Evolutionary conservation across 768 basidiomycete species (phyloP).

Genomic region (Suillus discolor): DNA sequence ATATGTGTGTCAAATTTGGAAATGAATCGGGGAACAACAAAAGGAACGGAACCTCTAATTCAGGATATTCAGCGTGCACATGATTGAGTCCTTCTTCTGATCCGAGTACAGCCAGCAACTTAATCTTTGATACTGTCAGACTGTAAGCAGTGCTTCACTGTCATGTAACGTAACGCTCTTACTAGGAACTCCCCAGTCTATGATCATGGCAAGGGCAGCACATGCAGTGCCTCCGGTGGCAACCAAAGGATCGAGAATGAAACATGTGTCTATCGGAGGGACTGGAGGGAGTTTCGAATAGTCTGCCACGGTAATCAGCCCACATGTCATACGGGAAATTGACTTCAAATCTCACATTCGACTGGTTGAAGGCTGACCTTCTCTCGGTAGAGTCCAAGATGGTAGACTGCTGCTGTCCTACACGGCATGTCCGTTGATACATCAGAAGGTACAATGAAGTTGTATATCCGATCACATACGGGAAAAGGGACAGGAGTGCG

Average conservation of each 20-base stretch:
- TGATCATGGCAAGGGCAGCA: conserved; percentile 85
- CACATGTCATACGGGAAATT: neutral
- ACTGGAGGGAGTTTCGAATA: conserved; percentile 85
- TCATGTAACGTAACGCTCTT: conserved; percentile 19
- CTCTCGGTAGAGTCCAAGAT: conserved; percentile 88
- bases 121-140: conserved; percentile 64
- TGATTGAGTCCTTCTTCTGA: conserved; percentile 72
- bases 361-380: conserved; percentile 88
- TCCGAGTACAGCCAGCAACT: conserved; percentile 80
- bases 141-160: conserved; percentile 5
- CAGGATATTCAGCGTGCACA: conserved; percentile 69
- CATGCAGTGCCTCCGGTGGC: conserved; percentile 93
- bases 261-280: conserved; percentile 81
- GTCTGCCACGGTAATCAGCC: conserved; percentile 47
- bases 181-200: conserved; percentile 82
- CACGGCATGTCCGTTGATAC: neutral
- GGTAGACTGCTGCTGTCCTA: conserved; percentile 84
- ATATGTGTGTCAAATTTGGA: conserved; percentile 9
- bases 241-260: conserved; percentile 88
- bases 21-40: neutral
- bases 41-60: conserved; percentile 64
- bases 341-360: conserved; percentile 62
- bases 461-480: conserved; percentile 49
- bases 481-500: conserved; percentile 82
- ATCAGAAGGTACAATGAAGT: conserved; percentile 7